phyloP scores from a whole-genome alignment of 2,329 filamentous ascomycete species.

The Elsinoe ampelina region DNA sequence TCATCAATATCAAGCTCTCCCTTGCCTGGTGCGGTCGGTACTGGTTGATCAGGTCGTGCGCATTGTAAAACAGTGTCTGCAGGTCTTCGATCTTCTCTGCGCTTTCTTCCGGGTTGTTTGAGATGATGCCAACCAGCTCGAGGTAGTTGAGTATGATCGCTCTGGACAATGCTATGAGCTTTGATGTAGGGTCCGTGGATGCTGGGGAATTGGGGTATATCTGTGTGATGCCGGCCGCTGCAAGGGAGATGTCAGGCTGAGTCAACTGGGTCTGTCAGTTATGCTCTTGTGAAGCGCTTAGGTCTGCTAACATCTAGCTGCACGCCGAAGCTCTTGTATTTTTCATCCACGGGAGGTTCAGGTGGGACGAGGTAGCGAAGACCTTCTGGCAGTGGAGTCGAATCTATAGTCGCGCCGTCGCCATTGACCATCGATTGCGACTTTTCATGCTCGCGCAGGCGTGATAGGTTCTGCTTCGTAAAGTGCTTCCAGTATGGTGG shows the following conservation, averaged over 20 bases:
- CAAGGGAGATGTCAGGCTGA: constrained; percentile 56
- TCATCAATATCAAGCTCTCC: constrained; percentile 75
- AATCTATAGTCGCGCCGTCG: constrained; percentile 19
- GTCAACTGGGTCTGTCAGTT: constrained; percentile 31
- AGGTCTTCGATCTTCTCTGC: constrained; percentile 68
- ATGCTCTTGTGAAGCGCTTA: constrained; percentile 15
- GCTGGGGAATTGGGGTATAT: constrained; percentile 44
- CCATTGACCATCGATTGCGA: constrained; percentile 21
- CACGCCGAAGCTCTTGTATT: constrained; percentile 66
- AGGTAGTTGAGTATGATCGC: constrained; percentile 82
- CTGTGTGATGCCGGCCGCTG: constrained; percentile 61
- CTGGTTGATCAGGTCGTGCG: constrained; percentile 87
- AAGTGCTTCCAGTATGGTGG: constrained; percentile 88
- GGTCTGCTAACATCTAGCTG: constrained; percentile 48
- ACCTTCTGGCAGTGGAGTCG: constrained; percentile 55
- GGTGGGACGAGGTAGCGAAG: constrained; percentile 75
- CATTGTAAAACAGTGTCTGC: constrained; percentile 75
- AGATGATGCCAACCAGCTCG: constrained; percentile 66
- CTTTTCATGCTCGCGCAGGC: constrained; percentile 33
- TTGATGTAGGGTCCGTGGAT: constrained; percentile 37
- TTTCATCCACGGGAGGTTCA: constrained; percentile 57
- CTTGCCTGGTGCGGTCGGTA: constrained; percentile 88
- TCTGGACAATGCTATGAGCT: constrained; percentile 65
- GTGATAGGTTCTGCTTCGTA: constrained; percentile 61
- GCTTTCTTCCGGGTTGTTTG: constrained; percentile 54